Evolutionary conservation across 371 early-diverging fungal species (phyloP), one percentile per base, ranked within the genome.

Genomic region (Mortierella sp.): DNA sequence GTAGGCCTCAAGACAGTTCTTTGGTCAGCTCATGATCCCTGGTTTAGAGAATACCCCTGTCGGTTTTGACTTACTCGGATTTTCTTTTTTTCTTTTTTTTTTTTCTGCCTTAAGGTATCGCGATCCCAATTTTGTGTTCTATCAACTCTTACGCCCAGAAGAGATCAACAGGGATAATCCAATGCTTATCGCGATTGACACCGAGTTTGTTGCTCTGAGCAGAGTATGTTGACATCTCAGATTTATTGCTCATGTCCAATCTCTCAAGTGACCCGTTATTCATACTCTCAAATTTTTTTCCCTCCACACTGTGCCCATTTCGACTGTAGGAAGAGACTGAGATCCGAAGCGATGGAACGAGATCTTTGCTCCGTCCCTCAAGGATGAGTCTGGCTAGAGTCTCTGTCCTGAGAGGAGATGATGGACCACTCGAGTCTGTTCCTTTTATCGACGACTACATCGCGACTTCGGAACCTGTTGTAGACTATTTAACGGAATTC

Each of bases 401-500:
- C 25, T 95, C 95, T 66, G 94, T 97, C 0, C 72, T 97, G 18
- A 90, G 98, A 11, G 97, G 96, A 5, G 86, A 89, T 47, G 84
- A 84, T 15, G 95, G 94, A 0, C 81, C 82, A 1, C 74, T 87
- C 52, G 89, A 92, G 47, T 91, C 90, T 19, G 81, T 90, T 5
- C 97, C 97, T 1, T 97, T 97, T 74, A 95, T 98, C 29, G 98
- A 98, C 80, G 98, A 98, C 68, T 97, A 98, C 75, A 94, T 98
- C 50, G 89, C 87, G 0, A 91, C 92, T 1, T 87, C 87, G 5
- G 94, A 95, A 55, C 92, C 92, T 3, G 88, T 98, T 19, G 93
- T 92, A 16, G 96, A 98, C 70, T 95, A 96, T 69, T 70, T 97
- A 29, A 96, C 98, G 0, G 94, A 95, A 77, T 98, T 87, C 70